Percentiles rank a stretch among this genome's conserved stretches.
Evolutionary conservation across 1,284 basidiomycete species (phyloP).

Genomic region (Mycena sp.): DNA sequence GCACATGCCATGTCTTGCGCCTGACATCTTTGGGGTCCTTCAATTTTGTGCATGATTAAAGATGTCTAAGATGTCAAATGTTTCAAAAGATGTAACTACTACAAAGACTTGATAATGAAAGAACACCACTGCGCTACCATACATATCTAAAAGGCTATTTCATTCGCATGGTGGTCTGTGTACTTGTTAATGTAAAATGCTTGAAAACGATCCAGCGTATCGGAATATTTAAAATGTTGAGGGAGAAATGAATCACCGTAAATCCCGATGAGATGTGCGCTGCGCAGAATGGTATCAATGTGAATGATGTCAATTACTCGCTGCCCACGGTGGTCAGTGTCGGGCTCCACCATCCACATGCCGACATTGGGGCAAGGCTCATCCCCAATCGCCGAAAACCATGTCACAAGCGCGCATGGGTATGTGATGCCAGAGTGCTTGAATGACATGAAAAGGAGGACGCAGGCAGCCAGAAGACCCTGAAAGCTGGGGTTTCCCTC

Average conservation of each 20-base stretch:
- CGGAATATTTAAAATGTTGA: background rate
- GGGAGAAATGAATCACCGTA: constrained; percentile 2
- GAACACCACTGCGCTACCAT: no score
- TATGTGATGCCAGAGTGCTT: background rate
- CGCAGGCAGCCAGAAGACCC: constrained; percentile 2
- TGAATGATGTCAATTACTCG: no score
- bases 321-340: no score
- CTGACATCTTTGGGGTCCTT: background rate
- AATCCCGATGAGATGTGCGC: constrained; percentile 6
- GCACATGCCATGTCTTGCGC: background rate
- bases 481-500: background rate
- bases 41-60: no score
- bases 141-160: constrained; percentile 17
- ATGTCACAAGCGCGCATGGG: background rate
- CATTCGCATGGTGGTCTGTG: constrained; percentile 20
- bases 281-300: constrained; percentile 12
- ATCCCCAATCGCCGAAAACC: background rate
- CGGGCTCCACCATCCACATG: no score
- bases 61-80: no score
- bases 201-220: constrained; percentile 7
- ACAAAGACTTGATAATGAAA: no score
- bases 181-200: no score
- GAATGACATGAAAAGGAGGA: constrained; percentile 5
- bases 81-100: no score
- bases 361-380: no score